phyloP scores from a whole-genome alignment of 2,329 filamentous ascomycete species.

The Leptosphaerulina australis region DNA sequence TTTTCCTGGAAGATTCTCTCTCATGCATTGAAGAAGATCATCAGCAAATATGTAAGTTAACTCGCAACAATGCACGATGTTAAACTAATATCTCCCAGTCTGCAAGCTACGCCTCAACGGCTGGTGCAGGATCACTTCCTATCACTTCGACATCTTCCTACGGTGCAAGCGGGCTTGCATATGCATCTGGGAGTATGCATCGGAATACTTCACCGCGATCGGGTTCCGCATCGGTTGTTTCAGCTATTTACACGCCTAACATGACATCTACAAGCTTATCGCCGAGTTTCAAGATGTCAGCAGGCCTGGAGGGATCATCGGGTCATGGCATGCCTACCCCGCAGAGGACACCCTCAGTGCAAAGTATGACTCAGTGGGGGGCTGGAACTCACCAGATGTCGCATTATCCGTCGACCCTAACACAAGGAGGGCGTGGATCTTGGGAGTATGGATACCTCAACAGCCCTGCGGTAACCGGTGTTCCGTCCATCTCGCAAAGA shows the following conservation, averaged over 20 bases:
- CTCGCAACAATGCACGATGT: slow-evolving; percentile 25
- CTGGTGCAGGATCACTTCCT: slow-evolving; percentile 55
- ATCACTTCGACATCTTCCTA: slow-evolving; percentile 42
- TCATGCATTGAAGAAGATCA: slow-evolving; percentile 93
- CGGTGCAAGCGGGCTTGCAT: slow-evolving; percentile 52
- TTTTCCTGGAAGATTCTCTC: slow-evolving; percentile 94
- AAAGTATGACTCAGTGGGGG: slow-evolving; percentile 47
- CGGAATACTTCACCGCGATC: slow-evolving; percentile 58
- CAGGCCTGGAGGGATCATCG: slow-evolving; percentile 48
- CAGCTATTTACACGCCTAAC: slow-evolving; percentile 52
- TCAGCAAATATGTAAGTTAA: slow-evolving; percentile 84
- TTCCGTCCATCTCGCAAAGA: slow-evolving; percentile 37
- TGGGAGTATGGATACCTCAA: slow-evolving; percentile 49
- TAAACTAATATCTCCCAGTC: slow-evolving; percentile 58
- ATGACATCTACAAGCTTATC: slow-evolving; percentile 54
- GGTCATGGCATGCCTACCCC: slow-evolving; percentile 43
- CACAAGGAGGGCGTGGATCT: slow-evolving; percentile 40
- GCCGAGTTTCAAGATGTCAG: slow-evolving; percentile 51
- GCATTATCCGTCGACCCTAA: slow-evolving; percentile 41
- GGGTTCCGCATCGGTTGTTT: slow-evolving; percentile 52
- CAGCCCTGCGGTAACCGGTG: slow-evolving; percentile 32
- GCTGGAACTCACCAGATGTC: slow-evolving; percentile 39
- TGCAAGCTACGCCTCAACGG: slow-evolving; percentile 72
- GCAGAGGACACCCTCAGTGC: slow-evolving; percentile 42
- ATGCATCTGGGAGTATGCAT: slow-evolving; percentile 56